Percentiles rank a stretch among this genome's conserved stretches.
These are phyloP conservation scores for Kurtzmaniella natalensis DNA, from an alignment of 1,139 yeast genomes.

Conservation along the genomic window DNA sequence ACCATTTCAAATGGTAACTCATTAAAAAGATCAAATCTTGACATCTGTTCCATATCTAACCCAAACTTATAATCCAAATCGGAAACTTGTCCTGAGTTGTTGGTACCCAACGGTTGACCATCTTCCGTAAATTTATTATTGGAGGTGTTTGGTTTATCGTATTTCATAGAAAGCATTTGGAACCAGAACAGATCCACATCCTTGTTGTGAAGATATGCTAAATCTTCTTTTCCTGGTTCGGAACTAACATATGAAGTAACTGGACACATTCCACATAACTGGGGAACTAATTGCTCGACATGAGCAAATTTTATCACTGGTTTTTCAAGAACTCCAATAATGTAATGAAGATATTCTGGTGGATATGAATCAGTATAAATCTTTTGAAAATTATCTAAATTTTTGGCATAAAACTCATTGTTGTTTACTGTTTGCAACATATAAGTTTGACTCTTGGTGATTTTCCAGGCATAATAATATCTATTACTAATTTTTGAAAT, in stretches of 20 bases:
- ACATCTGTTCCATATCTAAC: constrained; percentile 14
- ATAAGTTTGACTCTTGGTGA: constrained; percentile 40
- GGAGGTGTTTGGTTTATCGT: constrained; percentile 12
- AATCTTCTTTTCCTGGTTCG: not conserved
- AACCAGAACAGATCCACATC: constrained; percentile 40
- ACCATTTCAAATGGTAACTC: constrained; percentile 21
- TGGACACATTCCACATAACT: constrained; percentile 3
- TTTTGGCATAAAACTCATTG: constrained; percentile 26
- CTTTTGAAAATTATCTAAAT: constrained; percentile 11
- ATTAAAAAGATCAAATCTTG: constrained; percentile 21
- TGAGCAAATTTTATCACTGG: constrained; percentile 19
- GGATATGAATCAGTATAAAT: constrained; percentile 13
- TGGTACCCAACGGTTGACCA: not conserved
- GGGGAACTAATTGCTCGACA: constrained; percentile 6
- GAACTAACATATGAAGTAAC: not conserved
- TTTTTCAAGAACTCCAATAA: constrained; percentile 24
- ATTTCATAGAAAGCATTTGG: constrained; percentile 32
- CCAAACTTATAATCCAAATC: constrained; percentile 9
- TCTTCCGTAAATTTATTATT: not conserved
- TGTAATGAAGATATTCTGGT: constrained; percentile 23
- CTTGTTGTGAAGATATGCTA: constrained; percentile 25
- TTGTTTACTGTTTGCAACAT: constrained; percentile 25
- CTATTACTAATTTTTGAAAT: constrained; percentile 37
- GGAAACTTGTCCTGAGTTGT: not conserved
- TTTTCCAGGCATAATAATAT: constrained; percentile 50